Evolutionary conservation across 148 eudicot genomes (phyloP).

Genomic region (Linanthus parryae): DNA sequence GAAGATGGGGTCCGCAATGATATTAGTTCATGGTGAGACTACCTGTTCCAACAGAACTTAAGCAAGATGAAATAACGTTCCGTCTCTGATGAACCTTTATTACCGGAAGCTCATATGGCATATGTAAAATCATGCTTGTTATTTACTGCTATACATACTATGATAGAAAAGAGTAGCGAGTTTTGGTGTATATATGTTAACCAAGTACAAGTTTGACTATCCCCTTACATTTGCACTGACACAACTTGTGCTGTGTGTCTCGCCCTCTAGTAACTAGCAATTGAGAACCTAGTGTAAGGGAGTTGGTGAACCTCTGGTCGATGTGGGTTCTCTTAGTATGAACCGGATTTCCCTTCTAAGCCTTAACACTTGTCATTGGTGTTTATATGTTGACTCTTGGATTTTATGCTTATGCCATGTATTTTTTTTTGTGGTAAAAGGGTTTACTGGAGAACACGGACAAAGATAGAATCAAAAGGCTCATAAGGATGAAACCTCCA

Average conservation of each 20-base stretch:
- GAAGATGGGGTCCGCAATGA: background rate
- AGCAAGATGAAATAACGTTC: background rate
- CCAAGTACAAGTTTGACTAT: too few species aligned
- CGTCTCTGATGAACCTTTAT: background rate
- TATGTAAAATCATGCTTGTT: background rate
- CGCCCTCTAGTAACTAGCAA: too few species aligned
- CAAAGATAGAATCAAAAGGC: constrained; percentile 92
- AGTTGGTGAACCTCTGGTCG: background rate
- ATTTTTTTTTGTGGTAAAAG: constrained; percentile 24
- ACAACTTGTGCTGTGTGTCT: too few species aligned
- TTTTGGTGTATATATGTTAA: too few species aligned
- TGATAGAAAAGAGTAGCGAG: too few species aligned
- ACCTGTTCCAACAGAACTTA: background rate
- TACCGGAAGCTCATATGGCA: background rate
- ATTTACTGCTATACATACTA: too few species aligned
- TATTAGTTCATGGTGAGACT: background rate
- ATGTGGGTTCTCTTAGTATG: background rate
- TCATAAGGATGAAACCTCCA: constrained; percentile 85
- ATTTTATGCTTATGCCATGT: constrained; percentile 2
- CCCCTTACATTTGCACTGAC: too few species aligned
- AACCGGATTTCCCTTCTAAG: too few species aligned
- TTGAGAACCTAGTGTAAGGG: background rate
- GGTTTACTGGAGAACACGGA: constrained; percentile 93
- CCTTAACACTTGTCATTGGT: too few species aligned
- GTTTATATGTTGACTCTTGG: too few species aligned